Percentiles rank a stretch among this genome's conserved stretches.
Evolutionary conservation across 805 yeast genomes (phyloP).

Genomic region (Starmera quercuum): DNA sequence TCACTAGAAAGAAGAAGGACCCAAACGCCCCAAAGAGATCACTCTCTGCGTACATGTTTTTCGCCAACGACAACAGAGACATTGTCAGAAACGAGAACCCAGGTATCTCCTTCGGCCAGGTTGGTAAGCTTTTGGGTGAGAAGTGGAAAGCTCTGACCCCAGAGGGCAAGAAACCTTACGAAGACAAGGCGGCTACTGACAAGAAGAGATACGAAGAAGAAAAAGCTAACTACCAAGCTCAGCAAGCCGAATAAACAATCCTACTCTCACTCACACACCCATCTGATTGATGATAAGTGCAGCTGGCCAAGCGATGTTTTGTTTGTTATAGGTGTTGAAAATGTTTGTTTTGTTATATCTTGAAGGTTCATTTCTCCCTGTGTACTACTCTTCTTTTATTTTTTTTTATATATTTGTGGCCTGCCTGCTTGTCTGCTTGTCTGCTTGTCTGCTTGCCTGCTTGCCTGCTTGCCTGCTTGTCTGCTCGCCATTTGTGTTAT

Average conservation of each 20-base stretch:
- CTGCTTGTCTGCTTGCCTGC: too few relatives aligned
- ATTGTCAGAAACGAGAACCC: constrained; percentile 94
- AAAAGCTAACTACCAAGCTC: constrained; percentile 66
- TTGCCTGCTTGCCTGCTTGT: too few relatives aligned
- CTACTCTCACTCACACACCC: too few relatives aligned
- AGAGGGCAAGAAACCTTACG: constrained; percentile 85
- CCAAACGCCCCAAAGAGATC: constrained; percentile 99
- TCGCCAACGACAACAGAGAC: constrained; percentile 96
- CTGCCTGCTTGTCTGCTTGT: too few relatives aligned
- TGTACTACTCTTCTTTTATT: too few relatives aligned
- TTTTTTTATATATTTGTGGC: too few relatives aligned
- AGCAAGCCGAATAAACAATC: constrained; percentile 3
- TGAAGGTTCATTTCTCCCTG: too few relatives aligned
- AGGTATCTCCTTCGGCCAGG: constrained; percentile 91
- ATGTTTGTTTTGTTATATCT: too few relatives aligned
- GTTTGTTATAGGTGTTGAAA: too few relatives aligned
- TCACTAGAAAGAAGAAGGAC: constrained; percentile 50
- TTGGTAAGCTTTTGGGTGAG: constrained; percentile 92
- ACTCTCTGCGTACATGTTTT: constrained; percentile 96
- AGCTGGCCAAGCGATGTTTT: too few relatives aligned
- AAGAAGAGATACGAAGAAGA: constrained; percentile 96
- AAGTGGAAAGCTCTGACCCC: constrained; percentile 87
- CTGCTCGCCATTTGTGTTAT: too few relatives aligned
- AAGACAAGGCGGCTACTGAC: constrained; percentile 88
- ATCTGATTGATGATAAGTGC: too few relatives aligned